These are phyloP conservation scores for Meyerozyma guilliermondii DNA, from an alignment of 1,139 yeast genomes.

Conservation along the genomic window DNA sequence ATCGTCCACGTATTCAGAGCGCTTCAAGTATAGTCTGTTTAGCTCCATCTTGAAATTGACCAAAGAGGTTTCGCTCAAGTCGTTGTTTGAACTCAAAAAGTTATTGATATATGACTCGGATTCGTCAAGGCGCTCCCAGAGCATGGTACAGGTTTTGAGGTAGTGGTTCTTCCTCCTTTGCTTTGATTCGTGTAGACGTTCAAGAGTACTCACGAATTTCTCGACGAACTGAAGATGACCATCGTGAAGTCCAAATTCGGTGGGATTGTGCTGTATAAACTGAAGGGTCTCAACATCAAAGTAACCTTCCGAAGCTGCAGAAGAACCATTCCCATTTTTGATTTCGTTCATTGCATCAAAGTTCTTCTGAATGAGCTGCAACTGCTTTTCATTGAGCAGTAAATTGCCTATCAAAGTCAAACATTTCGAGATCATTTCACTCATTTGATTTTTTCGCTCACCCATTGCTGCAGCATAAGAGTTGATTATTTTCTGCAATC, in stretches of 20 bases:
- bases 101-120: slow-evolving; percentile 26
- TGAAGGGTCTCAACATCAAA: slow-evolving; percentile 35
- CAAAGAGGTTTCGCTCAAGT: slow-evolving; percentile 33
- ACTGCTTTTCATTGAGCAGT: slow-evolving; percentile 30
- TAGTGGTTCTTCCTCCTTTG: slow-evolving; percentile 30
- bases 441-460: slow-evolving; percentile 21
- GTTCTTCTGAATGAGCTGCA: slow-evolving; percentile 29
- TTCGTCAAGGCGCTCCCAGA: slow-evolving; percentile 52
- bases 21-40: slow-evolving; percentile 50
- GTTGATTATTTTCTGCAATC: slow-evolving; percentile 23
- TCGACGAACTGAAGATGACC: slow-evolving; percentile 29
- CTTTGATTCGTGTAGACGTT: slow-evolving; percentile 25
- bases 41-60: slow-evolving; percentile 49
- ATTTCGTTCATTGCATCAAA: slow-evolving; percentile 10
- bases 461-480: slow-evolving; percentile 22
- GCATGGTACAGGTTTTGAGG: slow-evolving; percentile 30
- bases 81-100: slow-evolving; percentile 33
- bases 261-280: slow-evolving; percentile 33
- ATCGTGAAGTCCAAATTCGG: slow-evolving; percentile 36
- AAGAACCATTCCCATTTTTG: slow-evolving; percentile 7
- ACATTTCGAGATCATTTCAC: slow-evolving; percentile 20
- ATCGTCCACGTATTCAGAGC: slow-evolving; percentile 60
- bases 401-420: slow-evolving; percentile 24
- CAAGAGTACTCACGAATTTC: slow-evolving; percentile 23
- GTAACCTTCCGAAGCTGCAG: slow-evolving; percentile 13